Conservation (phyloP, 495 filamentous ascomycete species). For the Talaromyces thailandensis region DNA sequence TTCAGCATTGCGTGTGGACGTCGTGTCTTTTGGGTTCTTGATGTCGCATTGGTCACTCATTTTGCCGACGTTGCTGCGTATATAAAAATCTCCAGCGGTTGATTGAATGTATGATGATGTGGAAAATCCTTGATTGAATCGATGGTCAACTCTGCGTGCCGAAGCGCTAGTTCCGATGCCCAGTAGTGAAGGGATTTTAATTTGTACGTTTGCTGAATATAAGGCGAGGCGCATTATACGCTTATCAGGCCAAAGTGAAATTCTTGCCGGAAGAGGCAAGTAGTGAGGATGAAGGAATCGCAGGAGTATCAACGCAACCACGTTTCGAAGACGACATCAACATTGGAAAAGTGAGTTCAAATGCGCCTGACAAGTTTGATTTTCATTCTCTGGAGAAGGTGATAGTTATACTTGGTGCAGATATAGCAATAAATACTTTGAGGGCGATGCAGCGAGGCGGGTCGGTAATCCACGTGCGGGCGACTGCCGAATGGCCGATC, state of each 20-base stretch:
- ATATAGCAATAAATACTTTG: not conserved
- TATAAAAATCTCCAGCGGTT: not conserved
- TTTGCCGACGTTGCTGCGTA: not conserved
- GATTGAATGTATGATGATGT: not conserved
- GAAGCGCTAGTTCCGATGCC: not conserved
- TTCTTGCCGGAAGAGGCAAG: not conserved
- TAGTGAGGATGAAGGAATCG: not conserved
- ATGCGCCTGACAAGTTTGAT: not conserved
- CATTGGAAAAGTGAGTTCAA: too few relatives aligned
- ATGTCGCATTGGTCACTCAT: not conserved
- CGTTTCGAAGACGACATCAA: not conserved
- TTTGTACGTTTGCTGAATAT: not conserved
- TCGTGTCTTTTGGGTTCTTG: not conserved
- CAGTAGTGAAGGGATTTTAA: not conserved
- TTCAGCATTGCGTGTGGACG: not conserved
- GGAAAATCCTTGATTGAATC: not conserved
- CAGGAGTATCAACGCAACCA: not conserved
- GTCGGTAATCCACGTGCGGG: not conserved
- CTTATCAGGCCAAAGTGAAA: not conserved
- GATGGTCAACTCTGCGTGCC: not conserved
- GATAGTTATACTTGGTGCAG: not conserved
- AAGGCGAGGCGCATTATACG: constrained; percentile 1
- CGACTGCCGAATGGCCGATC: not conserved
- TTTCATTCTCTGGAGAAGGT: not conserved
- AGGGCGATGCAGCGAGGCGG: not conserved